Evolutionary conservation across 768 basidiomycete genomes (phyloP).

Genomic region (Leccinum barrowsii): DNA sequence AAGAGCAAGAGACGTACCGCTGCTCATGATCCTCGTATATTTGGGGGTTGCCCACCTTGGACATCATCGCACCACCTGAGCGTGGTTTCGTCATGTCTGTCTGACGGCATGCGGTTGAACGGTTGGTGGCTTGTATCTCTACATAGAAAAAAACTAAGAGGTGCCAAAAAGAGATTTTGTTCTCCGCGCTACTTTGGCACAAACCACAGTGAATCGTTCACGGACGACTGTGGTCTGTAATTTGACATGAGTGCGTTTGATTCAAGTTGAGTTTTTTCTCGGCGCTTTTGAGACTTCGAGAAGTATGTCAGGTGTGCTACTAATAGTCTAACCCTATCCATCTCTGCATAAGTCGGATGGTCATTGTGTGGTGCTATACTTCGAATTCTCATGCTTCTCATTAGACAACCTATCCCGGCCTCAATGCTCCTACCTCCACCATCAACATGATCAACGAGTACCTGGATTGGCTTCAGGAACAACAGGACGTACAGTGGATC

Average conservation of each 20-base stretch:
- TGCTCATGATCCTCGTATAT: constrained; percentile 48
- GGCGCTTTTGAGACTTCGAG: background rate
- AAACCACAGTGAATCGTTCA: constrained; percentile 22
- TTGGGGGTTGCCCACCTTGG: constrained; percentile 47
- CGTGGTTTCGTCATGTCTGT: constrained; percentile 17
- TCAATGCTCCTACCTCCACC: background rate
- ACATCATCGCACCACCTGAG: constrained; percentile 43
- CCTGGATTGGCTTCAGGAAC: constrained; percentile 1
- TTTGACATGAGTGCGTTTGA: constrained; percentile 34
- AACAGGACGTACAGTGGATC: constrained; percentile 1
- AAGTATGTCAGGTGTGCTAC: background rate
- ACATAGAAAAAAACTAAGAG: constrained; percentile 22
- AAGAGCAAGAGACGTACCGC: constrained; percentile 31
- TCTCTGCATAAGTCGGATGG: background rate
- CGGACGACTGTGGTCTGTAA: constrained; percentile 24
- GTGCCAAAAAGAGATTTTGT: constrained; percentile 18
- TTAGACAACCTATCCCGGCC: constrained; percentile 1
- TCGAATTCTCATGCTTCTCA: background rate
- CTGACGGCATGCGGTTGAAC: background rate
- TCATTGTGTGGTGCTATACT: background rate
- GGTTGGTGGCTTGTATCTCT: constrained; percentile 17
- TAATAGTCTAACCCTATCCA: background rate
- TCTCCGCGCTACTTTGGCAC: constrained; percentile 36
- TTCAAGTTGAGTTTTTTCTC: background rate
- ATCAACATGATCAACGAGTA: constrained; percentile 3